These are phyloP conservation scores for Lentithecium fluviatile DNA, from an alignment of 495 filamentous ascomycete genomes.

Conservation along the genomic window DNA sequence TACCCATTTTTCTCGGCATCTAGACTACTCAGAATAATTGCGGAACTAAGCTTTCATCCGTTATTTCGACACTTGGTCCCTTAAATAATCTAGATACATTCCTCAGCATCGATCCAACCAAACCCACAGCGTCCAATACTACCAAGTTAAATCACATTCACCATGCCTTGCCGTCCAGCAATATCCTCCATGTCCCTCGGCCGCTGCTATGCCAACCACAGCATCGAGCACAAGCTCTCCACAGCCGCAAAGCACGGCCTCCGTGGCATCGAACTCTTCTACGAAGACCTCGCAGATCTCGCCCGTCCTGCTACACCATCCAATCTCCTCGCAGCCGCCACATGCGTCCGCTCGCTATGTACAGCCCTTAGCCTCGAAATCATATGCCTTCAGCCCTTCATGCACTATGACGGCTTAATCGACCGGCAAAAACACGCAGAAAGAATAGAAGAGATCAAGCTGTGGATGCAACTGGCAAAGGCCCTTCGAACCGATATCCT, in stretches of 20 bases:
- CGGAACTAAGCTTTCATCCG: conserved; percentile 1
- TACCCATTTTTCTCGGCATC: too few species aligned
- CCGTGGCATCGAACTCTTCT: conserved; percentile 73
- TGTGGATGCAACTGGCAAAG: conserved; percentile 68
- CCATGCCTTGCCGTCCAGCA: conserved; percentile 40
- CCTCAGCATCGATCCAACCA: too few species aligned
- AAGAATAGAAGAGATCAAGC: conserved; percentile 60
- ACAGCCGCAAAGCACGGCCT: conserved; percentile 64
- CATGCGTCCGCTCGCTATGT: conserved; percentile 56
- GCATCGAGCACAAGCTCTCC: conserved; percentile 63
- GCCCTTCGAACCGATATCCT: conserved; percentile 68
- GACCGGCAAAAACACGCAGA: conserved; percentile 60
- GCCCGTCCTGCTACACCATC: conserved; percentile 44
- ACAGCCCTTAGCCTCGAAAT: conserved; percentile 58
- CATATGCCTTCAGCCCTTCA: conserved; percentile 75
- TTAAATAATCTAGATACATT: too few species aligned
- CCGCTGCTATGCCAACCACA: conserved; percentile 58
- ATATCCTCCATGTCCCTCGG: conserved; percentile 70
- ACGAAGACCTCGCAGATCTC: conserved; percentile 71
- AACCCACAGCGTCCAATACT: too few species aligned
- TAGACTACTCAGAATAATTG: too few species aligned
- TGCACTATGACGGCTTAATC: conserved; percentile 72
- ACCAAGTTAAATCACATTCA: background rate
- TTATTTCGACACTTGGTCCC: too few species aligned
- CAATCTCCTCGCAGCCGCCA: conserved; percentile 54